phyloP scores from a whole-genome alignment of 106 monocot species.

The Dendrobium catenatum region DNA sequence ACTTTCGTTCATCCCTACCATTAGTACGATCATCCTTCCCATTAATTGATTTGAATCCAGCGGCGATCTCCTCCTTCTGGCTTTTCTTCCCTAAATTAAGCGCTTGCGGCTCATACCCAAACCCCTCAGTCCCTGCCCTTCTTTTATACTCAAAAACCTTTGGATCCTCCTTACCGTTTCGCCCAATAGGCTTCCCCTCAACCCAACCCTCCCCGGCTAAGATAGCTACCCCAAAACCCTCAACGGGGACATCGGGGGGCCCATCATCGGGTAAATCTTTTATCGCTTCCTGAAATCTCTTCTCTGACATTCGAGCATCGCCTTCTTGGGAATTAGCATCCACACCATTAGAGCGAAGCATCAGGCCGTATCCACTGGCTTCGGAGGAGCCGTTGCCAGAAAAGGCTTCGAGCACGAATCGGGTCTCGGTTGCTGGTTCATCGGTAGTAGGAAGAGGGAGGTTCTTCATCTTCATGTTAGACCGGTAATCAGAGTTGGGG shows the following conservation, averaged over 20 bases:
- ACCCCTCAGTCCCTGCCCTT: constrained; percentile 49
- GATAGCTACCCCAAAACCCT: constrained; percentile 55
- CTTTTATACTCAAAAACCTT: constrained; percentile 56
- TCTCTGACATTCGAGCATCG: background rate
- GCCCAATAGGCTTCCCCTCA: constrained; percentile 66
- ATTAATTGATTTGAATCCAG: background rate
- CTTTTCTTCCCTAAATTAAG: constrained; percentile 10
- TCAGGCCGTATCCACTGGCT: constrained; percentile 61
- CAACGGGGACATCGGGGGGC: constrained; percentile 54
- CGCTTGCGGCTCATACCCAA: constrained; percentile 46
- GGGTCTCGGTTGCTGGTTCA: constrained; percentile 12
- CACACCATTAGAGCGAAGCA: constrained; percentile 27
- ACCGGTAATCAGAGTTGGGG: constrained; percentile 47
- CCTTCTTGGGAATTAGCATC: background rate
- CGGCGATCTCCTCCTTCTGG: constrained; percentile 20
- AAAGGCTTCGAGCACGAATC: constrained; percentile 47
- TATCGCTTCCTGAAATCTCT: constrained; percentile 39
- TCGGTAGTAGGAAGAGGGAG: constrained; percentile 33
- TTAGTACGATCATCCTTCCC: constrained; percentile 14
- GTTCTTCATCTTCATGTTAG: constrained; percentile 40
- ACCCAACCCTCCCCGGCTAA: constrained; percentile 81
- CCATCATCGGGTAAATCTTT: constrained; percentile 65
- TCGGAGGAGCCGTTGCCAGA: constrained; percentile 8
- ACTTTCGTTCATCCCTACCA: constrained; percentile 12
- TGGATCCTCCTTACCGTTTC: constrained; percentile 51